These are phyloP conservation scores for Candida golubevii DNA, from an alignment of 805 yeast species.

Conservation along the genomic window DNA sequence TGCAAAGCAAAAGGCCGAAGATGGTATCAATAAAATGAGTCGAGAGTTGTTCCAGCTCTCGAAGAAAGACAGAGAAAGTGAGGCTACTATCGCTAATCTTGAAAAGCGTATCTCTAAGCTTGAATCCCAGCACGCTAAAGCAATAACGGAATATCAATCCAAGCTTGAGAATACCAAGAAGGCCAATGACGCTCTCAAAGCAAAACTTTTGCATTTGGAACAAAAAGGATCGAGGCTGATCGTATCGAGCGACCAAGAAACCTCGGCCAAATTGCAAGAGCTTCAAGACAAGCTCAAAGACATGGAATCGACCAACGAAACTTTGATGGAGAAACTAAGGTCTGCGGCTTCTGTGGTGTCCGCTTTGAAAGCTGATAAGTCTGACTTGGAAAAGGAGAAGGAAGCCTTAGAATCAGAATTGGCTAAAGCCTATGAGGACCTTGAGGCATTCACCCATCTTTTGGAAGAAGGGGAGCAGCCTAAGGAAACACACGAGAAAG, in stretches of 20 bases:
- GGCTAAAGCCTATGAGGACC: slow-evolving; percentile 13
- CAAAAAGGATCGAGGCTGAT: slow-evolving; percentile 13
- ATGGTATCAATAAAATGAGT: slow-evolving; percentile 87
- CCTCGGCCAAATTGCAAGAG: slow-evolving; percentile 15
- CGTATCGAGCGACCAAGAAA: slow-evolving; percentile 9
- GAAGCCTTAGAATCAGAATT: slow-evolving; percentile 9
- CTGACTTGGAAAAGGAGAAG: slow-evolving; percentile 3
- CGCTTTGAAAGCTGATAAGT: slow-evolving; percentile 26
- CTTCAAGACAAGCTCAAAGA: slow-evolving; percentile 8
- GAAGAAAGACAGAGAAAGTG: slow-evolving; percentile 52
- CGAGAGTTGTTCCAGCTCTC: slow-evolving; percentile 69
- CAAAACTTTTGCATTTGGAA: slow-evolving; percentile 17
- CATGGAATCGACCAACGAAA: slow-evolving; percentile 28
- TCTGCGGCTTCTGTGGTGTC: slow-evolving; percentile 33
- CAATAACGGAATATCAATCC: slow-evolving; percentile 19
- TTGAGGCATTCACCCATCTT: slow-evolving; percentile 8
- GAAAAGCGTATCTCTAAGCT: slow-evolving; percentile 38
- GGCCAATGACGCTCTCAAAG: slow-evolving; percentile 23
- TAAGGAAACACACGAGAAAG: neutral
- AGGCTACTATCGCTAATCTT: slow-evolving; percentile 36
- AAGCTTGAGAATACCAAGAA: slow-evolving; percentile 19
- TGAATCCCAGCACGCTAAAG: slow-evolving; percentile 32
- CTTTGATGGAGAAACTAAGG: slow-evolving; percentile 39
- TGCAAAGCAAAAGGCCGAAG: slow-evolving; percentile 65
- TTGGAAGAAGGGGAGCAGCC: slow-evolving; percentile 9